Evolutionary conservation across 192 early-diverging fungal species (phyloP).

Genomic region (Mortierella alpina): DNA sequence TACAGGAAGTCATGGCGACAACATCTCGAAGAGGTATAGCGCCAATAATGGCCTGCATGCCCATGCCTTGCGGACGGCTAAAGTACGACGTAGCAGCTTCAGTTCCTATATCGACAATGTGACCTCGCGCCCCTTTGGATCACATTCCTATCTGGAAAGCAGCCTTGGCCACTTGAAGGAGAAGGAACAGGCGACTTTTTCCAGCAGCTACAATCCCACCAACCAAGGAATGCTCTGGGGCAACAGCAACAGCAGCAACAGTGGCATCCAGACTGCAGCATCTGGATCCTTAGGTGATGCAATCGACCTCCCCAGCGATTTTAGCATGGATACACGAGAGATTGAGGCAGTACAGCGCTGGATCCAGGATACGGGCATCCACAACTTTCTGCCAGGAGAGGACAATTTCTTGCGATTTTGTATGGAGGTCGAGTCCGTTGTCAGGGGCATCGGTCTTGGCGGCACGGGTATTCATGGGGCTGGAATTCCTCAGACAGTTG

Average conservation of each 20-base stretch:
- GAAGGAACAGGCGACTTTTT: slow-evolving; percentile 23
- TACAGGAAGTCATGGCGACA: not conserved
- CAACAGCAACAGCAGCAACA: not conserved
- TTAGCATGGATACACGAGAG: slow-evolving; percentile 42
- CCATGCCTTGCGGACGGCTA: not conserved
- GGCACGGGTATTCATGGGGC: slow-evolving; percentile 45
- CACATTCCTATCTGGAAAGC: slow-evolving; percentile 22
- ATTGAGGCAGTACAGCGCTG: slow-evolving; percentile 47
- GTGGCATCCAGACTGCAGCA: not conserved
- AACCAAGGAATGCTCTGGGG: slow-evolving; percentile 13
- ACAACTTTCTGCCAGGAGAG: slow-evolving; percentile 56
- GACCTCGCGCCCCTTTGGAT: slow-evolving; percentile 27
- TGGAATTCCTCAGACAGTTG: slow-evolving; percentile 20
- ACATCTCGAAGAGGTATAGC: slow-evolving; percentile 5
- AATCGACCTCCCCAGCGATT: slow-evolving; percentile 17
- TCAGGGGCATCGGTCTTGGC: slow-evolving; percentile 38
- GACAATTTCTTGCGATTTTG: slow-evolving; percentile 56
- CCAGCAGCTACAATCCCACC: slow-evolving; percentile 14
- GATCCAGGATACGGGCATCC: slow-evolving; percentile 41
- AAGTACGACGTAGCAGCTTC: slow-evolving; percentile 38
- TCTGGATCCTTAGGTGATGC: slow-evolving; percentile 17
- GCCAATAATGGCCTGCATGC: slow-evolving; percentile 5
- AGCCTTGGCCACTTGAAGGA: slow-evolving; percentile 39
- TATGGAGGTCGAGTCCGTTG: slow-evolving; percentile 53
- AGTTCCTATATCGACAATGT: slow-evolving; percentile 46